Evolutionary conservation across 2,329 filamentous ascomycete genomes (phyloP).

Genomic region (Endothia cerciana): DNA sequence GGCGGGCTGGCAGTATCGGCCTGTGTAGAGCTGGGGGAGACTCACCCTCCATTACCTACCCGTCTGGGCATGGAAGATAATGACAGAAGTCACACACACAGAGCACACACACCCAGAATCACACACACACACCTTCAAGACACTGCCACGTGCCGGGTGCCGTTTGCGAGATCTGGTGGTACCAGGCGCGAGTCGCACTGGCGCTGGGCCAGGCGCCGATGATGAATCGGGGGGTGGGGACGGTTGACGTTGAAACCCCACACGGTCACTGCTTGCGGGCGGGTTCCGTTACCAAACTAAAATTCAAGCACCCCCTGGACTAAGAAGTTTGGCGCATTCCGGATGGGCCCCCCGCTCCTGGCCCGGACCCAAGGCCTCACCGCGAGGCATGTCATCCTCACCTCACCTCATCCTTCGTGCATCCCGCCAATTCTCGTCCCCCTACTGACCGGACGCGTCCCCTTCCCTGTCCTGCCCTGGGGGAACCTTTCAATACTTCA

Average conservation of each 20-base stretch:
- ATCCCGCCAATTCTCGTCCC: not conserved
- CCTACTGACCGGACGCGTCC: too few relatives aligned
- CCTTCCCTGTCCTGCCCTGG: not conserved
- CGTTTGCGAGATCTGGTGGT: not conserved
- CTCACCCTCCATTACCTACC: too few relatives aligned
- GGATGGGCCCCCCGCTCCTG: not conserved
- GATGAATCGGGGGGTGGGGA: not conserved
- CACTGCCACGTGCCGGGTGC: not conserved
- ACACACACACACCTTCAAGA: too few relatives aligned
- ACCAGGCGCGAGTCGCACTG: not conserved
- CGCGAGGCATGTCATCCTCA: not conserved
- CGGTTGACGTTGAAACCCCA: not conserved
- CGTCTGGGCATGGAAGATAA: too few relatives aligned
- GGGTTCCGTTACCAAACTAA: not conserved
- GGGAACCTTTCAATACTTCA: too few relatives aligned
- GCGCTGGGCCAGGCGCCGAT: too few relatives aligned
- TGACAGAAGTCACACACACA: too few relatives aligned
- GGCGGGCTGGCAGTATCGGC: too few relatives aligned
- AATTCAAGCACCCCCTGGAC: not conserved
- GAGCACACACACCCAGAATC: too few relatives aligned
- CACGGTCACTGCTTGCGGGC: constrained; percentile 1
- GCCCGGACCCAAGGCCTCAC: constrained; percentile 7
- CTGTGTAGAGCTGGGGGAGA: too few relatives aligned
- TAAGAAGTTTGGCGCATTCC: not conserved
- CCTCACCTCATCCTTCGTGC: constrained; percentile 5